A percentile compares a stretch with the other conserved stretches of the same genome.
Evolutionary conservation across 148 eudicot genomes (phyloP).

Genomic region (Spergularia bocconei): DNA sequence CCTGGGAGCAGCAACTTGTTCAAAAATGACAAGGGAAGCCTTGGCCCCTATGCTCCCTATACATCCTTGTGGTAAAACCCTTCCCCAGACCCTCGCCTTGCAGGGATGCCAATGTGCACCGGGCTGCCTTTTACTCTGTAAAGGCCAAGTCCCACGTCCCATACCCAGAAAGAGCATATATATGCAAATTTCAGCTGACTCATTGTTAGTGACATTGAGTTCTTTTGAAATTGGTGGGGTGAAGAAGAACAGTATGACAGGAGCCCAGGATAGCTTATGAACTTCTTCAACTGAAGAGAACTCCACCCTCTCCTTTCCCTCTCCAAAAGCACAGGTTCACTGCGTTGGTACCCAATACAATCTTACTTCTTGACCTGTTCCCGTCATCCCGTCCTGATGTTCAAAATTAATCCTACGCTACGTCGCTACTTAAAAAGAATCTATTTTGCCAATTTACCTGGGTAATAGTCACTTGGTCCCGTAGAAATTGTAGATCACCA

Average conservation of each 20-base stretch:
- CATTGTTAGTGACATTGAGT: neutral
- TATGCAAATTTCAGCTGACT: neutral
- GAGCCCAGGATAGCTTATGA: neutral
- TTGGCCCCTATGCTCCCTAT: no score
- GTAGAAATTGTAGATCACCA: conserved; percentile 71
- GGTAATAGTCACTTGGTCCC: conserved; percentile 89
- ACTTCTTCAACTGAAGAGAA: neutral
- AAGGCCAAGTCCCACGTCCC: no score
- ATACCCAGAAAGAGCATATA: neutral
- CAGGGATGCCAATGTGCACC: no score
- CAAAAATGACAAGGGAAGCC: no score
- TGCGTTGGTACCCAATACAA: neutral
- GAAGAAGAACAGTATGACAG: neutral
- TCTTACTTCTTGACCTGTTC: neutral
- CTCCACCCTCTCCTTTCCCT: conserved; percentile 5
- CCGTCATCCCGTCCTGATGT: neutral
- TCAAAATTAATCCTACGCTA: neutral
- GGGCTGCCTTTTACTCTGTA: no score
- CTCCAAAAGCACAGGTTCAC: neutral
- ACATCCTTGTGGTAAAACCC: no score
- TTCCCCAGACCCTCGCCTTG: no score
- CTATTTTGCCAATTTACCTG: conserved; percentile 43
- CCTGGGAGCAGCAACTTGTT: no score
- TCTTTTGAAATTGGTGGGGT: neutral
- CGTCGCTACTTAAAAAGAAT: neutral